phyloP scores from a whole-genome alignment of 495 filamentous ascomycete species.

The Thozetella sp. region DNA sequence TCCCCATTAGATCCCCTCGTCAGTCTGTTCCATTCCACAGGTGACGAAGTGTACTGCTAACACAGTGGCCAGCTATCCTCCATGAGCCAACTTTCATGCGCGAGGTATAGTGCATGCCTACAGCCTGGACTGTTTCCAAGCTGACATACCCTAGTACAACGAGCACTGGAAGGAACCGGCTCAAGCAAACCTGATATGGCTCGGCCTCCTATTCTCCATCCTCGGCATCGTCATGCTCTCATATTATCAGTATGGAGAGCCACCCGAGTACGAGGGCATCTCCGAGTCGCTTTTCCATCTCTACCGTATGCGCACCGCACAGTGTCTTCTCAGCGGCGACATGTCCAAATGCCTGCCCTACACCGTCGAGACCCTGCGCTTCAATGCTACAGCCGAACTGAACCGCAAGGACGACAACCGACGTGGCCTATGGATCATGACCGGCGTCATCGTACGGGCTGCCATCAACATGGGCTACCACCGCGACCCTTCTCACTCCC shows the following conservation, averaged over 20 bases:
- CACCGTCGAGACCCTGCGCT: slow-evolving; percentile 34
- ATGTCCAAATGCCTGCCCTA: slow-evolving; percentile 44
- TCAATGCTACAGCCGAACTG: slow-evolving; percentile 27
- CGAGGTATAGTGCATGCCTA: slow-evolving; percentile 12
- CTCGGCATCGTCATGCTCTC: slow-evolving; percentile 71
- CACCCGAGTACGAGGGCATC: slow-evolving; percentile 64
- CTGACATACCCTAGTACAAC: slow-evolving; percentile 13
- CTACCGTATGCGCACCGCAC: slow-evolving; percentile 44
- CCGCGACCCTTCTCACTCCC: slow-evolving; percentile 18
- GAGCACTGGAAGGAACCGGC: slow-evolving; percentile 15
- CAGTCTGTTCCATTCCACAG: too few species aligned
- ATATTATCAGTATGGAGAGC: slow-evolving; percentile 68
- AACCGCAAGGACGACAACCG: slow-evolving; percentile 18
- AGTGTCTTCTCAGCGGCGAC: slow-evolving; percentile 48
- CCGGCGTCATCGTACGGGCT: slow-evolving; percentile 31
- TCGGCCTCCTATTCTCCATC: slow-evolving; percentile 54
- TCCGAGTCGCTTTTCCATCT: slow-evolving; percentile 56
- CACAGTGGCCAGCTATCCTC: slow-evolving; percentile 14
- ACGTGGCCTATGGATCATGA: slow-evolving; percentile 31
- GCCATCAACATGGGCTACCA: slow-evolving; percentile 45
- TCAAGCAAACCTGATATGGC: slow-evolving; percentile 18
- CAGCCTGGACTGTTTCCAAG: too few species aligned
- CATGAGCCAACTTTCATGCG: slow-evolving; percentile 23
- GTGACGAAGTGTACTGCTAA: too few species aligned
- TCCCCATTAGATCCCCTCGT: slow-evolving; percentile 18